Base-by-base conservation (phyloP, 2,329 filamentous ascomycete species). In the Plectosphaerella sp. region DNA sequence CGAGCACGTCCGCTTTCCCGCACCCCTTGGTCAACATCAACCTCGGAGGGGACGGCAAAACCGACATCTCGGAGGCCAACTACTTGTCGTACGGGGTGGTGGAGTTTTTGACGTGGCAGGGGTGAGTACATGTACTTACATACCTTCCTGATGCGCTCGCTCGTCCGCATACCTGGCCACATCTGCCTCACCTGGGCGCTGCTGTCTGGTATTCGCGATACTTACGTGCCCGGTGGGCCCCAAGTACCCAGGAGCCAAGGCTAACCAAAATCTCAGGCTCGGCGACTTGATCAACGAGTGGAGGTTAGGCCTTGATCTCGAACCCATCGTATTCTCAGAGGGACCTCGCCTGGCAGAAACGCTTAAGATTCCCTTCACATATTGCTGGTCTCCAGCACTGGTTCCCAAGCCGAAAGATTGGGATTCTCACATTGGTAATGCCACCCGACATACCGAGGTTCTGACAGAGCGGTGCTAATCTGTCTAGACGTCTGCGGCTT, bases 91-190 rank as follows among this genome's bases (percentile, higher is more conserved):
- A 90, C 59, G 79, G 80, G 1, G 72, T 90, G 45, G 83, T 91
- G 1, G 87, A 91, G 51, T 84, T 89, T 75, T 76, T 91, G 70
- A 87, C 87, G 10, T 91, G 87, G 87, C 87, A 91, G 67, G 87
- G 87, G 20, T 43, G 22, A n/a, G 15, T 7, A 25, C 16, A n/a
- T n/a, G n/a, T n/a, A n/a, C n/a, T 6, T 18, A 5, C 49, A 39
- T 28, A n/a, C 18, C n/a, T 16, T 14, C 24, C 7, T 25, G 7
- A 12, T 15, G 5, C 14, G 6, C 11, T n/a, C n/a, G n/a, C n/a
- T n/a, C n/a, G n/a, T n/a, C n/a, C n/a, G n/a, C n/a, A n/a, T n/a
- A n/a, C n/a, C n/a, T n/a, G n/a, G n/a, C n/a, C n/a, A n/a, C n/a
- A n/a, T n/a, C n/a, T n/a, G n/a, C n/a, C n/a, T n/a, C n/a, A n/a